Base-by-base conservation (phyloP, 73 alveolate genomes). In the Paraurostyla sp. region DNA sequence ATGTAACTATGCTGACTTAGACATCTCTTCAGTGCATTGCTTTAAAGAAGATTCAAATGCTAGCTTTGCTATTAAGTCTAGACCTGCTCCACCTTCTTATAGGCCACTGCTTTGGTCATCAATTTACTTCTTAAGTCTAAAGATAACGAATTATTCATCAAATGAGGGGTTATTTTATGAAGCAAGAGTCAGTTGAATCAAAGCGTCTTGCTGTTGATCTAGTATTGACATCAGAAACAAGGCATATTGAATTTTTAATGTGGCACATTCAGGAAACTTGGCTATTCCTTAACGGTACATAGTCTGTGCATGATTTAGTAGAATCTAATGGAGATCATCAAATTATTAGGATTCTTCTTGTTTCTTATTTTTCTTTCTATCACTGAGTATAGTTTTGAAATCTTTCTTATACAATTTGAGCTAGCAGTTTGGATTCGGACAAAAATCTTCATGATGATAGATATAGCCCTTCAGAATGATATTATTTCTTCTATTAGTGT, bases 111-210 rank as follows among this genome's bases (percentile, higher is more conserved):
- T 30, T 27, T 35, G 32, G 45, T 85, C 93, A n/a, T 85, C 88
- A 23, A 29, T 71, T 58, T 23, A 49, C 81, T 95, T 93, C 75
- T 85, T 71, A 52, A 89, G 89, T 69, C 99, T 91, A 52, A 88
- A 96, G 25, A 93, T 93, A 4, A 96, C 96, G 81, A 96, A 96
- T 87, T 96, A 93, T 82, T 96, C 97, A 86, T 96, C 98, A 71
- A 96, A 95, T 40, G 97, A 91, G 4, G 98, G 99, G 71, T 89
- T 90, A 54, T 88, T 92, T 69, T 92, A 76, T 35, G 90, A 88
- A 57, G 97, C 94, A 38, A 81, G 71, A 78, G 81, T 87, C 62
- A 96, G 88, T 60, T 96, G 88, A 15, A 85, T 83, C 56, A 95
- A 80, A 1, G 99, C 99, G 23, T 92, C 96, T 80, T 91, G 90